These are phyloP conservation scores for Malassezia brasiliensis DNA, from an alignment of 1,284 basidiomycete genomes.

Conservation along the genomic window DNA sequence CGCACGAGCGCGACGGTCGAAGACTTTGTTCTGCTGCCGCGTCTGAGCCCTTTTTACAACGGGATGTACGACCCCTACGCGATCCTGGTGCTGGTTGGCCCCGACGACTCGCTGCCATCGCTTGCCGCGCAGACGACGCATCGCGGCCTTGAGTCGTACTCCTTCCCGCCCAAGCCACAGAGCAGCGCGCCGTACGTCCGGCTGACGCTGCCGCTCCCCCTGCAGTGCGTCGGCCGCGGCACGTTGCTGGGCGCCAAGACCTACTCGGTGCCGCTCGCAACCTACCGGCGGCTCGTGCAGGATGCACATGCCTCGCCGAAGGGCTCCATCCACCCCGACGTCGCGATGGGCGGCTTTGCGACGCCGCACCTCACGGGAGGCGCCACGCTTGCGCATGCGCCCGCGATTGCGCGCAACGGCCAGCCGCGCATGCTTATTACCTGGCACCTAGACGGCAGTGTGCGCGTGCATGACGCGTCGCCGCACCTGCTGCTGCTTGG, in stretches of 20 bases:
- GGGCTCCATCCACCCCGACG: constrained; percentile 1
- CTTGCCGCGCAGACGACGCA: constrained; percentile 36
- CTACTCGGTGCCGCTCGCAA: constrained; percentile 21
- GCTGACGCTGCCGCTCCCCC: constrained; percentile 32
- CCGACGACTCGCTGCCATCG: constrained; percentile 31
- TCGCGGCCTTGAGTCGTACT: constrained; percentile 31
- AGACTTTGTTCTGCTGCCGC: constrained; percentile 69
- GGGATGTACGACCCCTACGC: constrained; percentile 63
- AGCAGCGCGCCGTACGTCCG: constrained; percentile 8
- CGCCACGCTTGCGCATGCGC: constrained; percentile 6
- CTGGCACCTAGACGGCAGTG: constrained; percentile 43
- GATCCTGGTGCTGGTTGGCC: constrained; percentile 52
- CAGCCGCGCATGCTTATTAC: constrained; percentile 31
- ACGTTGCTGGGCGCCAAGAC: constrained; percentile 32
- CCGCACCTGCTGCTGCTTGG: constrained; percentile 39
- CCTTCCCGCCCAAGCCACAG: constrained; percentile 29
- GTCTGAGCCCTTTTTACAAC: constrained; percentile 62
- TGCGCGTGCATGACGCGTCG: constrained; percentile 39
- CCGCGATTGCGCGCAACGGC: constrained; percentile 7
- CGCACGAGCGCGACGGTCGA: constrained; percentile 49
- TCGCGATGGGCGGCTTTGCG: constrained; percentile 14
- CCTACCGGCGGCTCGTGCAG: constrained; percentile 31
- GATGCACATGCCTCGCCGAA: not conserved
- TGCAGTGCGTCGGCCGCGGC: constrained; percentile 29
- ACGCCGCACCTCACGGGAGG: constrained; percentile 5